Evolutionary conservation across 345 rosid genomes (phyloP), one percentile per base, ranked within the genome.

Genomic region (Corchorus olitorius): DNA sequence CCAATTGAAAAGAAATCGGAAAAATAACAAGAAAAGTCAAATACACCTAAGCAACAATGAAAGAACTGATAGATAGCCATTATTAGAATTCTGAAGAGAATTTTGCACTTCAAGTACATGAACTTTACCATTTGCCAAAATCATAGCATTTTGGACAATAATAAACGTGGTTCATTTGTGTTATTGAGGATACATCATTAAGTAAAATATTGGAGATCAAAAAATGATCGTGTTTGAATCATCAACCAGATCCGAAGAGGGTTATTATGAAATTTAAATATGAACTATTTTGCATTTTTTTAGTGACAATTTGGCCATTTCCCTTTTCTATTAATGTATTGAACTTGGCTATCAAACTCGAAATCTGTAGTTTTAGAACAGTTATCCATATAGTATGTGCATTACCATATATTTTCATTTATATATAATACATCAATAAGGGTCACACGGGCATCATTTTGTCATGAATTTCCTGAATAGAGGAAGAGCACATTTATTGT

Each of bases 121-220:
- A 48, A 34, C 10, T 34, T 15, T 49, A 5, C 12, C 4, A 33
- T 61, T 63, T 49, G 35, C 41, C n/a, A 27, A 61, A 27, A 74
- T 11, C 27, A 60, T 4, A 8, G 52, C 16, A 58, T 74, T 58
- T 58, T 34, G 45, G 33, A 61, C 46, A 74, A 27, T 27, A 74
- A 49, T 17, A 50, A 50, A 33, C 5, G 19, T 46, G 27, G 35
- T 41, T 56, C 16, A 45, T 73, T 20, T 53, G 11, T 53, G 61
- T 22, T 35, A 5, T 54, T 14, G 66, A 73, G 49, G 39, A 20
- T 6, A 16, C 10, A 52, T 27, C 20, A 5, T 15, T 50, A 8
- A n/a, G 64, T 49, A 69, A 33, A 69, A 69, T 33, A 69, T 50
- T 16, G 46, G 45, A 50, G 15, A 35, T 52, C 17, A 69, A 69